Evolutionary conservation across 2,329 filamentous ascomycete species (phyloP), one percentile per base, ranked within the genome.

Genomic region (Coniochaeta ligniaria): DNA sequence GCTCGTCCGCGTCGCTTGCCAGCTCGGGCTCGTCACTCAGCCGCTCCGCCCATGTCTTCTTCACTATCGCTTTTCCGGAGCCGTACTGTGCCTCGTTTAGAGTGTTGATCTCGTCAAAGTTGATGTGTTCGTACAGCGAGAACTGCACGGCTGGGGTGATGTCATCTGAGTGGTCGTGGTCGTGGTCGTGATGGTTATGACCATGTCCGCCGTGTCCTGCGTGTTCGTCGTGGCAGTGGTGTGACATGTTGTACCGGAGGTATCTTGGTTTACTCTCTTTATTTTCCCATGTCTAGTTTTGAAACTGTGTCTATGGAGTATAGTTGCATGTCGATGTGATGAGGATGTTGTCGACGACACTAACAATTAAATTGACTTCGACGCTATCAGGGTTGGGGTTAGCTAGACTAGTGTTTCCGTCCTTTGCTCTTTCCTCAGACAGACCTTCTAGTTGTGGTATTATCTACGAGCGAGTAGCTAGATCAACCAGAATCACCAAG

Each of bases 11-110:
- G 71, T 96, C 91, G 70, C 92, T 96, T 68, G 83, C 84, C 33
- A 99, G 81, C 75, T 96, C 90, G 0, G 92, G 91, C 67, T 85
- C 77, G 3, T 82, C 73, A 17, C 85, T 74, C 62, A 97, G 74
- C 60, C 95, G 81, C 75, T 98, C 88, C 6, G 84, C 83, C 93
- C 93, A 99, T 60, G 92, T 91, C 81, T 99, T 99, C 76, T 92
- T 87, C 38, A 96, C 85, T 33, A 98, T 83, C 1, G 83, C 84
- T 66, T 84, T 83, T 20, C 93, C 95, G 0, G 87, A 83, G 62
- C 87, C 84, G 8, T 85, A 77, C 16, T 76, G 73, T 12, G 85
- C 80, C 76, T 98, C 95, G 73, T 99, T 99, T 60, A 97, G 78
- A 0, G 94, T 95, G 41, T 80, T 85, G 64, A 99, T 87, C 31